These are phyloP conservation scores for Chaetothyriales sp. DNA, from an alignment of 2,329 filamentous ascomycete genomes.

Conservation along the genomic window DNA sequence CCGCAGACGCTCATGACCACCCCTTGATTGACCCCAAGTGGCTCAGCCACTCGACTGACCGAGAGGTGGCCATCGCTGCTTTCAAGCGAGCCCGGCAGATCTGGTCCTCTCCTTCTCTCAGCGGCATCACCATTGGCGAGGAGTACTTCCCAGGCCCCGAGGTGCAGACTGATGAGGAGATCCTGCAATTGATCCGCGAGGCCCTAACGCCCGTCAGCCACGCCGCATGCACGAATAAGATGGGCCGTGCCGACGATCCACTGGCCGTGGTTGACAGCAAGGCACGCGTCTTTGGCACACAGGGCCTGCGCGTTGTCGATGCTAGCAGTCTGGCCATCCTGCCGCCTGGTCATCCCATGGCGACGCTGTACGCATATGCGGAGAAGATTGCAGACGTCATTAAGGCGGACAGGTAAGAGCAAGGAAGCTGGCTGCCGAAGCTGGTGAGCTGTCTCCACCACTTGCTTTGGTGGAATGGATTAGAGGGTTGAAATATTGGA, in stretches of 20 bases:
- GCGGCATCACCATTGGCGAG: conserved; percentile 11
- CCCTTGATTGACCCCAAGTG: conserved; percentile 9
- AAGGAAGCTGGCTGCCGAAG: not conserved
- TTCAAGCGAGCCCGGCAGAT: conserved; percentile 10
- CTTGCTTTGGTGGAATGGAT: too few species aligned
- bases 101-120: conserved; percentile 13
- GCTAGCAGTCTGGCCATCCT: conserved; percentile 22
- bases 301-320: conserved; percentile 23
- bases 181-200: conserved; percentile 15
- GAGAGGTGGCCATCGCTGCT: conserved; percentile 7
- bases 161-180: conserved; percentile 14
- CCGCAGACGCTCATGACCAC: conserved; percentile 15
- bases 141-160: conserved; percentile 9
- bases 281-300: conserved; percentile 20
- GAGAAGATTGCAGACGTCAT: conserved; percentile 25
- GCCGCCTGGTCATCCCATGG: conserved; percentile 29
- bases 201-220: conserved; percentile 23
- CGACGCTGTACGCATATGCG: conserved; percentile 28
- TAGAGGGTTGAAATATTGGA: too few species aligned
- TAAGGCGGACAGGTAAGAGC: conserved; percentile 1
- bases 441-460: too few species aligned
- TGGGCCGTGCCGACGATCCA: conserved; percentile 21
- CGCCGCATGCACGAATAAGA: conserved; percentile 23
- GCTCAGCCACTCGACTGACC: conserved; percentile 6
- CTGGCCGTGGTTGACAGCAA: conserved; percentile 23